Evolutionary conservation across 805 yeast species (phyloP), one percentile per base, ranked within the genome.

Genomic region (Saturnispora silvae): DNA sequence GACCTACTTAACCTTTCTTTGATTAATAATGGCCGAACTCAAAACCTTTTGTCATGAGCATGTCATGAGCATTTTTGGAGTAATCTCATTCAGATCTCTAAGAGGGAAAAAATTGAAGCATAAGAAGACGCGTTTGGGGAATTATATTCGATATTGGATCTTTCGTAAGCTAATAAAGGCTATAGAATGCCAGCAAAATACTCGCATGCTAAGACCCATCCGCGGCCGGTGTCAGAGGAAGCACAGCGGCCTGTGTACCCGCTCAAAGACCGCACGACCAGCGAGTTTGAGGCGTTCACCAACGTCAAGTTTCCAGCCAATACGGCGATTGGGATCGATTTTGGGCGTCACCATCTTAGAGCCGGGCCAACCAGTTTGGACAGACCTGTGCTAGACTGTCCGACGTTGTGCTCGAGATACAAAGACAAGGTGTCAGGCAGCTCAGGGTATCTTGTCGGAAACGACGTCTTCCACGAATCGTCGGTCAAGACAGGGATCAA

Each of bases 241-340:
- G 35, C 40, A 3, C 16, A 11, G 9, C 23, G 40, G 6, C 14
- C 7, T 2, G 20, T 37, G 24, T 31, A 14, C 20, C 35, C 40
- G 5, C 23, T 37, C 14, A 31, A 20, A 20, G 40, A 37, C 23
- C 23, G 31, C 8, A 24, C 31, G 10, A 20, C 32, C 15, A 20
- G 15, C 3, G 6, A 26, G 4, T 20, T 37, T 5, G 35, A 26
- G 16, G 31, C 19, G 22, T 29, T 37, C 14, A 16, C 31, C 17
- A 15, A 30, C 5, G 10, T 37, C n/a, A 17, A 40, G 3, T 80
- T 80, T 59, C 50, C 58, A 28, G 34, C 60, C 1, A 73, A 73
- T 3, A 65, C 68, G 2, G 96, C 98, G 3, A 81, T 92, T 37
- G 95, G 89, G 11, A 64, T 92, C 8, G 99, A 92, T 59, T 65